Percentiles rank a stretch among this genome's conserved stretches.
These are phyloP conservation scores for Crassisporium funariophilum DNA, from an alignment of 768 basidiomycete species.

Conservation along the genomic window DNA sequence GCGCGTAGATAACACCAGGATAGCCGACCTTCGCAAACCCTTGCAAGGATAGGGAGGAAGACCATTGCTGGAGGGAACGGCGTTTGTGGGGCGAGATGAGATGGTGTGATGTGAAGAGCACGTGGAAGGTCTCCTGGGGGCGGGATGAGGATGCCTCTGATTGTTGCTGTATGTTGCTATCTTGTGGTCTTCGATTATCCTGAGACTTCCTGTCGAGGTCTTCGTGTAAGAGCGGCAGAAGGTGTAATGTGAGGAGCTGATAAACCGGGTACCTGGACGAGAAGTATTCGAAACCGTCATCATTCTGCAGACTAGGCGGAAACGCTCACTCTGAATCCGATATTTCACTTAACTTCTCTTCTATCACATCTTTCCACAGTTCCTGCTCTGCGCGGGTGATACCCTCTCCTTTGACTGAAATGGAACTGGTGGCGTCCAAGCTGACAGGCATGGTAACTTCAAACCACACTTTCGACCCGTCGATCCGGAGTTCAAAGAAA, in stretches of 20 bases:
- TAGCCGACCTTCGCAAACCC: constrained; percentile 79
- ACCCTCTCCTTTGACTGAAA: constrained; percentile 50
- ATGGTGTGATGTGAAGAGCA: constrained; percentile 74
- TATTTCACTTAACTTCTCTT: constrained; percentile 38
- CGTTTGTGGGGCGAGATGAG: constrained; percentile 67
- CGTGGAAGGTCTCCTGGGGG: constrained; percentile 44
- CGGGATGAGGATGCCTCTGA: constrained; percentile 3
- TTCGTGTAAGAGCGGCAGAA: constrained; percentile 58
- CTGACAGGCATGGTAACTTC: constrained; percentile 29
- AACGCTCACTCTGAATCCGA: constrained; percentile 33
- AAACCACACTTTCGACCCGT: constrained; percentile 35
- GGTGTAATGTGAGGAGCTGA: constrained; percentile 57
- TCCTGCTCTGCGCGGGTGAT: constrained; percentile 51
- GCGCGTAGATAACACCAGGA: constrained; percentile 76
- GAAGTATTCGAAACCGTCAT: constrained; percentile 1
- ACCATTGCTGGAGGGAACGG: constrained; percentile 56
- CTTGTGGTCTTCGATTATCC: too few species aligned
- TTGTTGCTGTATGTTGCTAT: background rate
- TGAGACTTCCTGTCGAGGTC: constrained; percentile 19
- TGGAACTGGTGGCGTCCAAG: background rate
- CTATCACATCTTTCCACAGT: constrained; percentile 45
- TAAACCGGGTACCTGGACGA: constrained; percentile 61
- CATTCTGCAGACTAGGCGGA: constrained; percentile 1
- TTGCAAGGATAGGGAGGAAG: constrained; percentile 49
- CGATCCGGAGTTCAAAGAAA: constrained; percentile 35